Evolutionary conservation across 1,284 basidiomycete species (phyloP).

Genomic region (Papiliotrema fonsecae): DNA sequence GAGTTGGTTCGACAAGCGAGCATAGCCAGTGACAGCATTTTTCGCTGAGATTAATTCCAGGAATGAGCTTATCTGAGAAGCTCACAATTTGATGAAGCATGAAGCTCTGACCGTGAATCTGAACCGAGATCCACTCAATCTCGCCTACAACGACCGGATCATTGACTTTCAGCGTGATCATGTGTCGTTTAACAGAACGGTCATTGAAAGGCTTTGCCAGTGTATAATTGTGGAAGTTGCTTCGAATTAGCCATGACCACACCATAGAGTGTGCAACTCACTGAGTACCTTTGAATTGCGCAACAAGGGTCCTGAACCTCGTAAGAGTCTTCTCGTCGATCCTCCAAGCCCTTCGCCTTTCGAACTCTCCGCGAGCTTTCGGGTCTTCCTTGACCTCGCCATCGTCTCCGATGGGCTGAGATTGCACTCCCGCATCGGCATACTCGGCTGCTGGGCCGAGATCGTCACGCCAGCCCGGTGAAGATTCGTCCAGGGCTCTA

Average conservation of each 20-base stretch:
- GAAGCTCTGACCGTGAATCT: conserved; percentile 95
- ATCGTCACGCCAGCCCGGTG: conserved; percentile 40
- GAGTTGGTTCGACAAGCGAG: conserved; percentile 70
- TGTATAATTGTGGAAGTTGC: conserved; percentile 98
- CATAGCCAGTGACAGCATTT: conserved; percentile 91
- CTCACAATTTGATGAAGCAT: conserved; percentile 86
- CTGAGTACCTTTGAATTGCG: conserved; percentile 64
- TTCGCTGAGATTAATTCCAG: conserved; percentile 59
- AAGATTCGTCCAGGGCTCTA: conserved; percentile 49
- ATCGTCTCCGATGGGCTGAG: conserved; percentile 21
- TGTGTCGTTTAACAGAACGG: conserved; percentile 71
- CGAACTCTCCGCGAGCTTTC: conserved; percentile 34
- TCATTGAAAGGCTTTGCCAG: conserved; percentile 81
- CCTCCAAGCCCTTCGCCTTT: conserved; percentile 58
- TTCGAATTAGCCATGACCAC: conserved; percentile 33
- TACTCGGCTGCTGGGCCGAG: conserved; percentile 31
- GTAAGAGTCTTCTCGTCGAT: conserved; percentile 56
- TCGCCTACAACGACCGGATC: conserved; percentile 63
- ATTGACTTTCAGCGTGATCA: conserved; percentile 75
- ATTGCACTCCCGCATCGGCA: conserved; percentile 42
- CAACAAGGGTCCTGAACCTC: conserved; percentile 56
- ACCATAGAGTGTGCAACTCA: conserved; percentile 17
- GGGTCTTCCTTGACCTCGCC: conserved; percentile 10
- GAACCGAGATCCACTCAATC: conserved; percentile 91
- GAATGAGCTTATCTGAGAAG: conserved; percentile 5